A percentile compares a stretch with the other conserved stretches of the same genome.
Conservation (phyloP, 2,329 filamentous ascomycete species). For the Ceratocystis papillata region DNA sequence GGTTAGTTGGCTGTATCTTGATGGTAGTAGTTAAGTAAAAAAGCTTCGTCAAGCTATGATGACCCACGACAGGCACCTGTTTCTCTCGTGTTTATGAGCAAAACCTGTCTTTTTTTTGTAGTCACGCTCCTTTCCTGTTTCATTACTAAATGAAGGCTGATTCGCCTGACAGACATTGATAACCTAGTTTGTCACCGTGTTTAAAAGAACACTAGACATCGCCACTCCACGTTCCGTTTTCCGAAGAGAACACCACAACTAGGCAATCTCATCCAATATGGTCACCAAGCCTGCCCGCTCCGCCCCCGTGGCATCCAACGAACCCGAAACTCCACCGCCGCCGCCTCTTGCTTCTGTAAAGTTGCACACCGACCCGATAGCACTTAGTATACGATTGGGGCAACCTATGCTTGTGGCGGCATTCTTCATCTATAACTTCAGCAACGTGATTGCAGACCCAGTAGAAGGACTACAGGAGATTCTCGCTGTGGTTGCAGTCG, state of each 20-base stretch:
- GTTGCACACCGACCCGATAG: not conserved
- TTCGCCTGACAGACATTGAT: not conserved
- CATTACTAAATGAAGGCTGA: not conserved
- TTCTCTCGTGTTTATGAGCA: not conserved
- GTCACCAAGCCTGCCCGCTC: not conserved
- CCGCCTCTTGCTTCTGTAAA: slow-evolving; percentile 18
- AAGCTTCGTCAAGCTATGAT: not conserved
- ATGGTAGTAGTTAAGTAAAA: not conserved
- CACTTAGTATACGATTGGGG: slow-evolving; percentile 6
- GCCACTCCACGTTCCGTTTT: no score
- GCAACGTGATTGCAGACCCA: slow-evolving; percentile 57
- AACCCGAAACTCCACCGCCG: not conserved
- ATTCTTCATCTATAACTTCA: slow-evolving; percentile 53
- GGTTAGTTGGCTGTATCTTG: not conserved
- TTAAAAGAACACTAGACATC: not conserved
- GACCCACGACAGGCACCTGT: not conserved
- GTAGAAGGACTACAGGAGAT: slow-evolving; percentile 50
- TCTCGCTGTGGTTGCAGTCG: slow-evolving; percentile 49
- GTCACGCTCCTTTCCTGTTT: no score
- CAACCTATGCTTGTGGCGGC: slow-evolving; percentile 57
- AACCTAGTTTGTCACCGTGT: not conserved
- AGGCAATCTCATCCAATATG: not conserved
- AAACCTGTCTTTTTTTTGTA: no score
- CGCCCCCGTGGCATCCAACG: not conserved
- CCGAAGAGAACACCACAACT: not conserved